These are phyloP conservation scores for Eucalyptus rudis DNA, from an alignment of 345 rosid genomes.

Conservation along the genomic window DNA sequence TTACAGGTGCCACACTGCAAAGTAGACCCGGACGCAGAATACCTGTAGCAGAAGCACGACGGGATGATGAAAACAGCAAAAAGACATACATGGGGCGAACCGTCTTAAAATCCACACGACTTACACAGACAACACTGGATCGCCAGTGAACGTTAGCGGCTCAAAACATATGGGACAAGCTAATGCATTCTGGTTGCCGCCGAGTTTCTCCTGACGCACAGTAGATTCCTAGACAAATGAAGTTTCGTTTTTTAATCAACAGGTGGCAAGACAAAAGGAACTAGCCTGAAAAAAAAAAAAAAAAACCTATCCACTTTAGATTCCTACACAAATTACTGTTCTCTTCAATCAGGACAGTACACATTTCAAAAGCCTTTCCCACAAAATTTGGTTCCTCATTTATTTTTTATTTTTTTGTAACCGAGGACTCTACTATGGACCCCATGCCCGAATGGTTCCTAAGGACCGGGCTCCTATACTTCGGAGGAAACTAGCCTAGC, in stretches of 20 bases:
- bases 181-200: conserved; percentile 8
- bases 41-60: conserved; percentile 14
- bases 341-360: no score
- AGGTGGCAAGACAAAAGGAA: background rate
- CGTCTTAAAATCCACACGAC: background rate
- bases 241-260: background rate
- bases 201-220: conserved; percentile 12
- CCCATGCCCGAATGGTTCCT: no score
- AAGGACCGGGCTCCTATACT: no score
- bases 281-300: background rate
- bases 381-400: background rate
- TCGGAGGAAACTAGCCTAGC: no score
- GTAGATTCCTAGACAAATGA: conserved; percentile 7
- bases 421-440: no score
- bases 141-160: conserved; percentile 20
- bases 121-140: conserved; percentile 27
- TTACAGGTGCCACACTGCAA: conserved; percentile 56
- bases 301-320: no score
- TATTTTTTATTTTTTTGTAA: no score
- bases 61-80: background rate
- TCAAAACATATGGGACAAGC: conserved; percentile 81
- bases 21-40: conserved; percentile 15
- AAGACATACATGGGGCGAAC: background rate
- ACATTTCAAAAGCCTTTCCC: no score
- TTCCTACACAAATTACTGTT: no score